Evolutionary conservation across 257 asterid genomes (phyloP), one percentile per base, ranked within the genome.

Genomic region (Knoxia roxburghii): DNA sequence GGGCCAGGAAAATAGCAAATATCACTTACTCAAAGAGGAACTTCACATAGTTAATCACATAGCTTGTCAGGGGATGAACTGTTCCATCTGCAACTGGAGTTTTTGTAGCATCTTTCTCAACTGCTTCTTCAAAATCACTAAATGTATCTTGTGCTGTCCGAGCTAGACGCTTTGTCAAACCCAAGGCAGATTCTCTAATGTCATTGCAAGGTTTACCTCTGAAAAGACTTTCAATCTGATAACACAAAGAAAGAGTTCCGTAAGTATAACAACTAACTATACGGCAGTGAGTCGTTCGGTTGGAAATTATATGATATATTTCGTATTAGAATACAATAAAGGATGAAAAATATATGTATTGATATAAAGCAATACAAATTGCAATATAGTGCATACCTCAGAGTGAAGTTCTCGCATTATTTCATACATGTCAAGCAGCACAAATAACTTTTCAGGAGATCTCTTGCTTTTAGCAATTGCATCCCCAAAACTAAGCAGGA

Each of bases 61-160:
- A 94, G 87, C 99, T 94, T 61, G 99, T 94, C 84, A 94, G 77
- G 52, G 99, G 97, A 81, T 90, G 97, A 67, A 94, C 99, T 62
- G 97, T 90, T 76, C 99, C 99, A 84, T 94, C 99, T 68, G 95
- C 83, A 50, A 94, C 96, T 11, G 96, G 92, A 78, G 96, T 90
- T 90, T 90, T 94, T 40, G 99, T 94, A 23, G 99, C 97, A 85
- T 94, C 99, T 77, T 94, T 94, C 76, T 90, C 99, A 68, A 90
- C 97, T 74, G 99, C 99, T 82, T 90, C 97, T 88, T 94, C 96
- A 67, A 94, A 94, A 79, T 94, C 97, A 46, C 95, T 95, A 73
- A 94, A 88, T 56, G 99, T 94, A 68, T 94, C 96, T 80, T 90
- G 95, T 41, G 97, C 96, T 18, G 99, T 94, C 78, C 86, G 95